Percentiles rank a stretch among this genome's conserved stretches.
These are phyloP conservation scores for Penicillium lividum DNA, from an alignment of 495 filamentous ascomycete genomes.

Conservation along the genomic window DNA sequence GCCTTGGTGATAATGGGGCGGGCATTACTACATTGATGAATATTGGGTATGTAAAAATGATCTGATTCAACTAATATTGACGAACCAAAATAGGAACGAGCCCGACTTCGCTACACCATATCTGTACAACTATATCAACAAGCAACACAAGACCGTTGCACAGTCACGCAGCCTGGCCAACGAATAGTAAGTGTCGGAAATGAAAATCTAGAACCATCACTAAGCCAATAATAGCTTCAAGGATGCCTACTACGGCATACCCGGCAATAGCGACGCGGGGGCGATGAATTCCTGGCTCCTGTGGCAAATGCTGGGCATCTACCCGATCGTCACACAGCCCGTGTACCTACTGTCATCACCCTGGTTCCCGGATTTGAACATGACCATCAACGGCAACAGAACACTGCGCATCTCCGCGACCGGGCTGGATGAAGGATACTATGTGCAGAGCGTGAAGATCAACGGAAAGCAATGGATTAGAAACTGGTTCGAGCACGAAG, in stretches of 20 bases:
- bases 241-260: slow-evolving; percentile 53
- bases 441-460: slow-evolving; percentile 51
- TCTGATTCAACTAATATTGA: neutral
- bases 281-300: slow-evolving; percentile 71
- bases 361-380: slow-evolving; percentile 60
- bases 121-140: slow-evolving; percentile 67
- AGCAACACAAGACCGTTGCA: slow-evolving; percentile 58
- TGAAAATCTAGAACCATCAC: neutral
- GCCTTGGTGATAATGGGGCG: slow-evolving; percentile 36
- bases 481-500: slow-evolving; percentile 64
- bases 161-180: slow-evolving; percentile 54
- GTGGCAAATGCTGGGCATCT: slow-evolving; percentile 72
- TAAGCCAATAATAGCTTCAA: slow-evolving; percentile 26
- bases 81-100: slow-evolving; percentile 51
- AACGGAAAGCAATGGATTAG: slow-evolving; percentile 41
- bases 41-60: slow-evolving; percentile 41
- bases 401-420: slow-evolving; percentile 56
- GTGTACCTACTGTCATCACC: slow-evolving; percentile 65
- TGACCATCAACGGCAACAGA: slow-evolving; percentile 56
- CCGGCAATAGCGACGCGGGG: slow-evolving; percentile 69
- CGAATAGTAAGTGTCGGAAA: slow-evolving; percentile 49
- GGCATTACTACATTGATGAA: slow-evolving; percentile 49
- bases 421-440: slow-evolving; percentile 52
- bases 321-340: slow-evolving; percentile 64
- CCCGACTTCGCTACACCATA: slow-evolving; percentile 66